Evolutionary conservation across 108 stramenopile genomes (phyloP).

Genomic region (Cyclotella sp.): DNA sequence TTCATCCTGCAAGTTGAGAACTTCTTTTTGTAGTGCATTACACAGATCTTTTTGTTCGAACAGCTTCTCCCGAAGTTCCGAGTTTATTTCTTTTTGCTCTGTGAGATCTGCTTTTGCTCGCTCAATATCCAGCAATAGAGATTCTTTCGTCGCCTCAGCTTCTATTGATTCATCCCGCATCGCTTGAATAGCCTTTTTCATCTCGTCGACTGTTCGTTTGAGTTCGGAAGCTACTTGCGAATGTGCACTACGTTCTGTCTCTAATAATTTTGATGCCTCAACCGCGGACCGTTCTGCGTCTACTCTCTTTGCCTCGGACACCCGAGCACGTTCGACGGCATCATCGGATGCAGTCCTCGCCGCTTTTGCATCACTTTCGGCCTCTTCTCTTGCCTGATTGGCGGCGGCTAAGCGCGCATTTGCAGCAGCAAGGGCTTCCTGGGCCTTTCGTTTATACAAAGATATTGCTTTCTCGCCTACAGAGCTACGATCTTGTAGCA

Average conservation of each 20-base stretch:
- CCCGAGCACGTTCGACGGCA: slow-evolving; percentile 67
- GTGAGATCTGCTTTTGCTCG: slow-evolving; percentile 20
- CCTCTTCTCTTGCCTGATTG: slow-evolving; percentile 87
- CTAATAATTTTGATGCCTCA: slow-evolving; percentile 16
- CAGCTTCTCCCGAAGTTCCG: slow-evolving; percentile 40
- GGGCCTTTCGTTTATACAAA: slow-evolving; percentile 88
- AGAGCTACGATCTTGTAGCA: slow-evolving; percentile 54
- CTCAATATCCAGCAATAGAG: slow-evolving; percentile 46
- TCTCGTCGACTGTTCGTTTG: slow-evolving; percentile 41
- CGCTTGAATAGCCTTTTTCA: slow-evolving; percentile 34
- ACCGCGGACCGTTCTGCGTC: slow-evolving; percentile 64
- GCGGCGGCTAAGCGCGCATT: slow-evolving; percentile 82
- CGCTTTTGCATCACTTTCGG: slow-evolving; percentile 81
- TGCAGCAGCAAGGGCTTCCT: slow-evolving; percentile 74
- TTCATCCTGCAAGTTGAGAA: slow-evolving; percentile 42
- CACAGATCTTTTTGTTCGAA: slow-evolving; percentile 37
- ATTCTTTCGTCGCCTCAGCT: slow-evolving; percentile 32
- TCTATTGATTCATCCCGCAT: slow-evolving; percentile 37
- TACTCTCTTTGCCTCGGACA: slow-evolving; percentile 64
- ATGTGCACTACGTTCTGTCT: slow-evolving; percentile 24
- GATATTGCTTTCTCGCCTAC: slow-evolving; percentile 73
- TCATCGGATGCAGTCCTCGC: slow-evolving; percentile 74
- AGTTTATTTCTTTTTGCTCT: slow-evolving; percentile 31
- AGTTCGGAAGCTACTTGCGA: slow-evolving; percentile 50
- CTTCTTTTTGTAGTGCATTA: slow-evolving; percentile 43